Conservation (phyloP, 352 stramenopile species). For the Globisporangium abappressorium region DNA sequence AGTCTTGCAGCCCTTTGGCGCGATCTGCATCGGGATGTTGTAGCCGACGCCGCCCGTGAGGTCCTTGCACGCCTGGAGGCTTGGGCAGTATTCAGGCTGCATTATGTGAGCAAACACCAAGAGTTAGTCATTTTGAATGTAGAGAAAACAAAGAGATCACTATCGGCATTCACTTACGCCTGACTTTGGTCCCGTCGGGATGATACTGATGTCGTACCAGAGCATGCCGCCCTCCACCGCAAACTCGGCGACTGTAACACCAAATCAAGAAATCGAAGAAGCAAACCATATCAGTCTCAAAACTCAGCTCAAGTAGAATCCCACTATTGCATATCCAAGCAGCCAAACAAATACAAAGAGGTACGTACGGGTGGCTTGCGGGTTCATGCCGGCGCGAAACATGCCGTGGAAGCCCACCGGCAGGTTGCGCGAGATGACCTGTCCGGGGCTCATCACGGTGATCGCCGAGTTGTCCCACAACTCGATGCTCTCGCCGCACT, state of each 20-base stretch:
- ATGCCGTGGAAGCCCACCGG: constrained; percentile 14
- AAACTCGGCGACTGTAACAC: constrained; percentile 37
- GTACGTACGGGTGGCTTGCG: constrained; percentile 21
- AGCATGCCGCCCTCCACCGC: constrained; percentile 25
- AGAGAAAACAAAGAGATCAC: background rate
- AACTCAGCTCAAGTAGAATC: background rate
- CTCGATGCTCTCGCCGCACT: constrained; percentile 17
- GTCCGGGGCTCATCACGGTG: constrained; percentile 8
- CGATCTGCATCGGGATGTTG: constrained; percentile 49
- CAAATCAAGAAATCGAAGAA: constrained; percentile 7
- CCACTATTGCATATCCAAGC: background rate
- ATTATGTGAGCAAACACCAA: background rate
- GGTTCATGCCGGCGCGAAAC: constrained; percentile 17
- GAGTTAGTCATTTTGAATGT: background rate
- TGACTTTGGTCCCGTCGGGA: constrained; percentile 31
- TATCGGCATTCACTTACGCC: constrained; percentile 4
- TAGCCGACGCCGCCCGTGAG: constrained; percentile 37
- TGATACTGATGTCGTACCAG: constrained; percentile 57
- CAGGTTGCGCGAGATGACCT: constrained; percentile 8
- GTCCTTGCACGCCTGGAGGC: constrained; percentile 35
- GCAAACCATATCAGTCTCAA: background rate
- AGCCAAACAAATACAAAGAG: background rate
- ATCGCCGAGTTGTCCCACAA: constrained; percentile 19
- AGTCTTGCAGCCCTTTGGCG: constrained; percentile 29
- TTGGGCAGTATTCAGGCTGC: constrained; percentile 33